Evolutionary conservation across 345 rosid genomes (phyloP), one percentile per base, ranked within the genome.

Genomic region (Adansonia digitata): DNA sequence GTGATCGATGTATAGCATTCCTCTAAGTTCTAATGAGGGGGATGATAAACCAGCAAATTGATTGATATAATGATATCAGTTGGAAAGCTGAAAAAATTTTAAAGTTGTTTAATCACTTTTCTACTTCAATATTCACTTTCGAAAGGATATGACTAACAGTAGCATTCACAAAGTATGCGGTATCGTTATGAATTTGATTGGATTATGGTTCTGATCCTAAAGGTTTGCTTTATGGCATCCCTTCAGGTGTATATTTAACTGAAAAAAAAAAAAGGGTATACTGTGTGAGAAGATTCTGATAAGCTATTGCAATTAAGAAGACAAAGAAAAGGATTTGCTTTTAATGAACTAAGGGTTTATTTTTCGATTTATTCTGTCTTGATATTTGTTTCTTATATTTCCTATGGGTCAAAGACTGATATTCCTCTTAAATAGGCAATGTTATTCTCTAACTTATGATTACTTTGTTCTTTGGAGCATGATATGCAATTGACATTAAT

Each of bases 131-230:
- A 24, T 22, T 42, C 34, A 40, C 34, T 65, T n/a, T 42, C n/a
- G 13, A 65, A n/a, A 2, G 51, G 35, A 31, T 42, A 26, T 37
- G 17, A 4, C 5, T 29, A 31, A 7, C 11, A 59, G 20, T 59
- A 14, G 24, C 8, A 7, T 62, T 62, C 14, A 7, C 13, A 34
- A 6, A 8, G 0, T 34, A 34, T 62, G 5, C 7, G 67, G 1
- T 18, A n/a, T 18, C 45, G 40, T 46, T 26, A n/a, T 45, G 72
- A 7, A 48, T 67, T 26, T 27, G 71, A 67, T 26, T 15, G 14
- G 53, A 22, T 66, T 26, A 40, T 24, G 71, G 71, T 66, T 66
- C 20, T 66, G 51, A 26, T 43, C 71, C 71, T 67, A 22, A 45
- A 26, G 9, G 5, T 26, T 0, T 67, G 71, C 53, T 42, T 22